Conservation (phyloP, 208 protist species). For the Entamoeba nuttalli region DNA sequence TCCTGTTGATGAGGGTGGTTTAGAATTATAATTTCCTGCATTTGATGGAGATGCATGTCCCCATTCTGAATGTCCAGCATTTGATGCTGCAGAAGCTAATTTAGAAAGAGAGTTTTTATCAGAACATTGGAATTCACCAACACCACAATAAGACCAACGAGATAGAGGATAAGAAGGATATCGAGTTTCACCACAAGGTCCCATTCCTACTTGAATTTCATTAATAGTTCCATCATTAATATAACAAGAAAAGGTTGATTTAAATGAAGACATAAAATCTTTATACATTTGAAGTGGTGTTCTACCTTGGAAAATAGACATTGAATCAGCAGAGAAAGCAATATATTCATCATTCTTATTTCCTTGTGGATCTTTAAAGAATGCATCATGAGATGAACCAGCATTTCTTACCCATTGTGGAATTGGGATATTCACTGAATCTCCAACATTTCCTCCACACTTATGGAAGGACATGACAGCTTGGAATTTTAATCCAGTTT, state of each 20-base stretch:
- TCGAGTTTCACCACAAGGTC: conserved; percentile 48
- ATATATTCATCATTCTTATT: conserved; percentile 48
- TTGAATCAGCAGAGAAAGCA: conserved; percentile 40
- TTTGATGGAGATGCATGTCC: not conserved
- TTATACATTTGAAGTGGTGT: conserved; percentile 48
- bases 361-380: conserved; percentile 39
- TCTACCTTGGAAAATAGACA: conserved; percentile 39
- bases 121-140: conserved; percentile 53
- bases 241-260: not conserved
- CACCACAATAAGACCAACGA: conserved; percentile 32
- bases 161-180: conserved; percentile 46
- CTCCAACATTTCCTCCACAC: conserved; percentile 57
- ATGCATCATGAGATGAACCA: conserved; percentile 43
- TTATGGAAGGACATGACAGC: conserved; percentile 43
- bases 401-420: conserved; percentile 52
- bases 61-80: conserved; percentile 32
- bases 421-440: conserved; percentile 44
- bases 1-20: not conserved
- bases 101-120: conserved; percentile 36
- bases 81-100: conserved; percentile 23
- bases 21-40: conserved; percentile 16
- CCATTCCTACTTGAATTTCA: conserved; percentile 43
- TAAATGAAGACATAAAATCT: not conserved
- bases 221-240: conserved; percentile 14
- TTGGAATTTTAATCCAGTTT: conserved; percentile 43